These are phyloP conservation scores for Neurospora sp. DNA, from an alignment of 495 filamentous ascomycete species.

Conservation along the genomic window DNA sequence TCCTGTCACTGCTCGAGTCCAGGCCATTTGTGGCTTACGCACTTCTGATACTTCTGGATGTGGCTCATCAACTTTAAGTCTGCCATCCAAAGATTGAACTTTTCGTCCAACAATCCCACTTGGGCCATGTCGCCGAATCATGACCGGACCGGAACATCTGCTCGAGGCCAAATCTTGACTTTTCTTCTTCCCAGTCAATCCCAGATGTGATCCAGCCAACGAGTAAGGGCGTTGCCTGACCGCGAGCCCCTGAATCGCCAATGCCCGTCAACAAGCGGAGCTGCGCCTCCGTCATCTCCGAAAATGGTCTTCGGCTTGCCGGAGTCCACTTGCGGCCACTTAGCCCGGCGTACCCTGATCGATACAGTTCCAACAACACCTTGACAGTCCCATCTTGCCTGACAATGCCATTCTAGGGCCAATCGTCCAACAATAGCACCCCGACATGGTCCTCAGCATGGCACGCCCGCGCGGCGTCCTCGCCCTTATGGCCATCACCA, in stretches of 20 bases:
- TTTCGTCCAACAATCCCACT: not conserved
- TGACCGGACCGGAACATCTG: not conserved
- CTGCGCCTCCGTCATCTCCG: not conserved
- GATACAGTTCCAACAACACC: not conserved
- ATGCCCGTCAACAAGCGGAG: not conserved
- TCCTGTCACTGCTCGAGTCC: not conserved
- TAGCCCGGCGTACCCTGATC: not conserved
- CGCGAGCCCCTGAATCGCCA: not conserved
- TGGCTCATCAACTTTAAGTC: not conserved
- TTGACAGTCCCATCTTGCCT: not conserved
- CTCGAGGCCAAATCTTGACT: not conserved
- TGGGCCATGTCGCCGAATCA: not conserved
- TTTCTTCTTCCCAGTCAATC: not conserved
- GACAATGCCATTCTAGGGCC: not conserved
- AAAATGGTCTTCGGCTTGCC: not conserved
- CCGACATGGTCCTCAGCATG: not conserved
- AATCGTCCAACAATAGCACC: not conserved
- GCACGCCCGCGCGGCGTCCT: constrained; percentile 10
- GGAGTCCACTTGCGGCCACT: not conserved
- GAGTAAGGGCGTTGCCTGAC: not conserved
- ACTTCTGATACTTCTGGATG: not conserved
- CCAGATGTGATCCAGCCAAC: not conserved
- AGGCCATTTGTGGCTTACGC: not conserved
- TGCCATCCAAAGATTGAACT: not conserved
- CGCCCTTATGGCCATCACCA: constrained; percentile 10